Base-by-base conservation (phyloP, 371 early-diverging fungal genomes). In the Mucor irregularis region DNA sequence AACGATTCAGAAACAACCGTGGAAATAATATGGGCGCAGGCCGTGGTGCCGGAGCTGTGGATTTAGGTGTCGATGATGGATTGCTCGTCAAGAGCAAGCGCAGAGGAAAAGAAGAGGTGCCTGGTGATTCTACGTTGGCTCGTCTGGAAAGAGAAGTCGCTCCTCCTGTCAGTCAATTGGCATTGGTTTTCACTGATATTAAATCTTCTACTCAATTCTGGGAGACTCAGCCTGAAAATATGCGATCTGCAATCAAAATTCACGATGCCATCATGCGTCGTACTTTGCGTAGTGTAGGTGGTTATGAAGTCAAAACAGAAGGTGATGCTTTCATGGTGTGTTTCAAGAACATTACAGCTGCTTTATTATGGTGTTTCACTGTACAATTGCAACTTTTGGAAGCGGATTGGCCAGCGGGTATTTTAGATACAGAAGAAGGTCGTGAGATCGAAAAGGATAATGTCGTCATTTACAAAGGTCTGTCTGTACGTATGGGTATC, bases 301-400 rank as follows among this genome's bases (percentile, higher is more conserved):
- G 97, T n/a, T 97, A 96, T 63, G 97, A 97, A 67, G 97, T 97
- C 37, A 96, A 96, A 66, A 96, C 95, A 8, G 97, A 97, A 79
- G 97, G 97, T 30, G 97, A 97, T 67, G 95, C 95, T 0, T 92
- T 96, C 66, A 95, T 95, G 92, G 94, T 94, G 14, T 90, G 90
- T 46, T 97, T 97, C 73, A 88, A 91, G 19, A 89, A 91, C 46
- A 88, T 93, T 10, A 81, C 90, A 0, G 81, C 88, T 24, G 97
- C 97, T 4, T 71, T 95, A 52, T 75, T 93, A 17, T 97, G 94
- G 92, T 94, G 95, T 60, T 75, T 96, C 51, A 87, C 87, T 2
- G 95, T 93, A 0, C 97, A 97, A 60, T 65, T 88, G 31, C 88
- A 90, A 31, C 73, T 97, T 19, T 68, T 96, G 13, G 78, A 82